phyloP scores from a whole-genome alignment of 2,329 filamentous ascomycete genomes.

The Phaeoacremonium minimum region DNA sequence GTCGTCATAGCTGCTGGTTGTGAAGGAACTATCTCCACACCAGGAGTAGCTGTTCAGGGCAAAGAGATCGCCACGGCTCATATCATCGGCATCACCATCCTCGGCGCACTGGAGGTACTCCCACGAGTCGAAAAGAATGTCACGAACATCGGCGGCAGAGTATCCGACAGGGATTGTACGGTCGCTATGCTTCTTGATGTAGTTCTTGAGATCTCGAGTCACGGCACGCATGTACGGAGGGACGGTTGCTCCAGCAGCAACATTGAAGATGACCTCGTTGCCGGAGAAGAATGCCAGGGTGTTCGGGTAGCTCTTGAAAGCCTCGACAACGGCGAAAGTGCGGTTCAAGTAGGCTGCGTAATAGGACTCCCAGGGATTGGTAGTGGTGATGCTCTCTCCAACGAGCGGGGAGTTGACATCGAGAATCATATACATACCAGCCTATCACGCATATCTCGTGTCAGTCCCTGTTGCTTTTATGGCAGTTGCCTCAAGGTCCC shows the following conservation, averaged over 20 bases:
- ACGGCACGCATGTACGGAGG: slow-evolving; percentile 73
- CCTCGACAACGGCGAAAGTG: slow-evolving; percentile 63
- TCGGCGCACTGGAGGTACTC: slow-evolving; percentile 69
- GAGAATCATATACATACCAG: slow-evolving; percentile 65
- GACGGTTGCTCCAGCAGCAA: slow-evolving; percentile 51
- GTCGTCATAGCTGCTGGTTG: slow-evolving; percentile 48
- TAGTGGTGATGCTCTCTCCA: slow-evolving; percentile 52
- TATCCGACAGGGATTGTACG: slow-evolving; percentile 74
- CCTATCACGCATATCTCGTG: slow-evolving; percentile 22
- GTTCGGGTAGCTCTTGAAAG: slow-evolving; percentile 64
- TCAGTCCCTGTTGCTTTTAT: not conserved
- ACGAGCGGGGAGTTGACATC: slow-evolving; percentile 63
- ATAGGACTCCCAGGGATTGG: slow-evolving; percentile 55
- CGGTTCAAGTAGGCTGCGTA: slow-evolving; percentile 58
- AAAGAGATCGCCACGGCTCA: slow-evolving; percentile 69
- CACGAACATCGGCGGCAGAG: slow-evolving; percentile 74
- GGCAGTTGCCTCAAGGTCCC: no score
- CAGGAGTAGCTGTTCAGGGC: slow-evolving; percentile 74
- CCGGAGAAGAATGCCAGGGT: slow-evolving; percentile 72
- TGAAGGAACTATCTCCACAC: slow-evolving; percentile 52
- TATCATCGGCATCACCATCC: slow-evolving; percentile 47
- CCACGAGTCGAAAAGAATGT: slow-evolving; percentile 69
- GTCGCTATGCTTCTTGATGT: slow-evolving; percentile 66
- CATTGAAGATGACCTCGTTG: slow-evolving; percentile 73
- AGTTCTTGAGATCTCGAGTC: slow-evolving; percentile 76